These are phyloP conservation scores for Penicillium griseofulvum DNA, from an alignment of 2,329 filamentous ascomycete genomes.

Conservation along the genomic window DNA sequence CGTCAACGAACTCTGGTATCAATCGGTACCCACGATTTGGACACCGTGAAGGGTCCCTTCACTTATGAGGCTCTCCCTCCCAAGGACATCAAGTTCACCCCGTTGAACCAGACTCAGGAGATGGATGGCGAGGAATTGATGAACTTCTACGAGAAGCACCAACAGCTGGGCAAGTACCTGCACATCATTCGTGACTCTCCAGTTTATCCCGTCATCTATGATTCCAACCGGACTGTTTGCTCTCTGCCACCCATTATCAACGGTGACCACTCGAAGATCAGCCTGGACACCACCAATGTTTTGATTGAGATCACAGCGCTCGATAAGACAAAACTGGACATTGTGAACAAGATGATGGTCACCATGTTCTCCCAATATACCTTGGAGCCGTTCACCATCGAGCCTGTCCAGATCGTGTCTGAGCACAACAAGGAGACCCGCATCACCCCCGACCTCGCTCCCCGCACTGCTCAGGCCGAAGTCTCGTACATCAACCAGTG, in stretches of 20 bases:
- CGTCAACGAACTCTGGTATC: constrained; percentile 91
- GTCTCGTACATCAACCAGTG: constrained; percentile 92
- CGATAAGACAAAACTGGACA: constrained; percentile 92
- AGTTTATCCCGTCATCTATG: constrained; percentile 93
- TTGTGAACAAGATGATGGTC: constrained; percentile 92
- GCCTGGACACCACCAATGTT: constrained; percentile 82
- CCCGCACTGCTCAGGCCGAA: constrained; percentile 75
- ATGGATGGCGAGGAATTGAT: constrained; percentile 89
- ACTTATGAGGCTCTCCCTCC: constrained; percentile 90
- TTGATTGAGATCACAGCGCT: constrained; percentile 97
- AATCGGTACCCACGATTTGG: constrained; percentile 94
- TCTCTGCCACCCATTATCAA: constrained; percentile 98
- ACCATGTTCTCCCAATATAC: constrained; percentile 97
- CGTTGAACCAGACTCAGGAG: constrained; percentile 85
- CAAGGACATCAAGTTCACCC: constrained; percentile 86
- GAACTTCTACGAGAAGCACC: constrained; percentile 91
- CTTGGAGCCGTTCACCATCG: constrained; percentile 82
- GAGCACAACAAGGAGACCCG: constrained; percentile 84
- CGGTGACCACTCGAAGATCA: constrained; percentile 94
- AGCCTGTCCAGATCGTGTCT: constrained; percentile 89
- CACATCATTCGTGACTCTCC: constrained; percentile 93
- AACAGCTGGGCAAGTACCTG: constrained; percentile 82
- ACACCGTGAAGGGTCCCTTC: constrained; percentile 91
- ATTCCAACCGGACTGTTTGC: constrained; percentile 80
- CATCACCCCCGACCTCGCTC: constrained; percentile 75